These are phyloP conservation scores for Alternaria triticina DNA, from an alignment of 2,329 filamentous ascomycete species.

Conservation along the genomic window DNA sequence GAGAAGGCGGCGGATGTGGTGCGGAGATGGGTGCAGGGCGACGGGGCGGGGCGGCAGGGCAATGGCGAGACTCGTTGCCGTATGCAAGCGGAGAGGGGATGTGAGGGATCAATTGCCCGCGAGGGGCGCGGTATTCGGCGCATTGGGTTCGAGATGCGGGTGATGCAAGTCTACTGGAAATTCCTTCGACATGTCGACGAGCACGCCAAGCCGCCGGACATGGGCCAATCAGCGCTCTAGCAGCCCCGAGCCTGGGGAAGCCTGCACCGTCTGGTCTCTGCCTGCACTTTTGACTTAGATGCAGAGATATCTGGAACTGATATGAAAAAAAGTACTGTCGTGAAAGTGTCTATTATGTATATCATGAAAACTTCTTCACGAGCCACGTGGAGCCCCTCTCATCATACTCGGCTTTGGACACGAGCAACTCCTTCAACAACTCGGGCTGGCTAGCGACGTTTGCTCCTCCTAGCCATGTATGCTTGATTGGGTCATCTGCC, in stretches of 20 bases:
- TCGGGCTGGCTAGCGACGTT: slow-evolving; percentile 73
- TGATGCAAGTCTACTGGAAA: slow-evolving; percentile 19
- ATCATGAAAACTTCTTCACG: slow-evolving; percentile 68
- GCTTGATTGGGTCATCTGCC: slow-evolving; percentile 80
- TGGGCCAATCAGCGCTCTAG: slow-evolving; percentile 28
- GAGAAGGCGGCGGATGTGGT: slow-evolving; percentile 38
- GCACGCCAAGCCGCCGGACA: slow-evolving; percentile 23
- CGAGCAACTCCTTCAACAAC: slow-evolving; percentile 67
- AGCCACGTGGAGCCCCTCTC: slow-evolving; percentile 80
- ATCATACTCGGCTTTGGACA: slow-evolving; percentile 90
- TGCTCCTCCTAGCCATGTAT: slow-evolving; percentile 86
- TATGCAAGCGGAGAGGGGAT: slow-evolving; percentile 17
- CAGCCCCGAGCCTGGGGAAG: slow-evolving; percentile 16
- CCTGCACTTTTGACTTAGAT: not conserved
- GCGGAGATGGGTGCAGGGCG: slow-evolving; percentile 16
- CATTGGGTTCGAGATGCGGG: slow-evolving; percentile 39
- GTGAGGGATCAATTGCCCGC: slow-evolving; percentile 41
- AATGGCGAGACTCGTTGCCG: slow-evolving; percentile 22
- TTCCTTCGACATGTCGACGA: slow-evolving; percentile 10
- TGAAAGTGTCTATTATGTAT: not conserved
- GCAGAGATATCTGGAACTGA: not conserved
- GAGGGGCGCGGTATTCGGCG: slow-evolving; percentile 46
- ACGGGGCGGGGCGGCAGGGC: slow-evolving; percentile 14
- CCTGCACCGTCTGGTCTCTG: not conserved
- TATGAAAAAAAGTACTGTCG: not conserved